These are phyloP conservation scores for Epichloe gansuensis DNA, from an alignment of 2,329 filamentous ascomycete genomes.

Conservation along the genomic window DNA sequence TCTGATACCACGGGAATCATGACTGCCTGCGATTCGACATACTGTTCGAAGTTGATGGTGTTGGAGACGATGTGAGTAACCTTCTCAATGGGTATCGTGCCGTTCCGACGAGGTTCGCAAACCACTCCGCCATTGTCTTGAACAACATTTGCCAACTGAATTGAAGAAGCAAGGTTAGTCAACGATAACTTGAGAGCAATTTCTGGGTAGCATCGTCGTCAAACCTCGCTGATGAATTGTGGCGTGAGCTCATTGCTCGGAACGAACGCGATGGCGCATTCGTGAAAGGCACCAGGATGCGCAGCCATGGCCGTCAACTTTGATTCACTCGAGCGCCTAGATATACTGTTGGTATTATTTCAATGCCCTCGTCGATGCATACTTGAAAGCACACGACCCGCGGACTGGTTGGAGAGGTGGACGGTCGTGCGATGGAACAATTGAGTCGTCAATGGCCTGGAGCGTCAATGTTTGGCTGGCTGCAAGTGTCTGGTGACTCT, in stretches of 20 bases:
- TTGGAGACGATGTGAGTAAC: conserved; percentile 50
- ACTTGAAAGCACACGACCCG: no score
- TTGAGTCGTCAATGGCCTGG: no score
- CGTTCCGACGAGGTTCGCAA: conserved; percentile 33
- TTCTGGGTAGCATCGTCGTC: background rate
- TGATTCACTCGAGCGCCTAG: background rate
- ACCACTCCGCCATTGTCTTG: conserved; percentile 38
- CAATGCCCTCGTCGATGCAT: background rate
- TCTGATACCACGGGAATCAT: conserved; percentile 78
- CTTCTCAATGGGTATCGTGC: conserved; percentile 32
- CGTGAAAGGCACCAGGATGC: conserved; percentile 24
- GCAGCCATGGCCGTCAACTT: conserved; percentile 14
- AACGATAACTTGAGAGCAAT: no score
- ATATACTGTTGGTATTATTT: background rate
- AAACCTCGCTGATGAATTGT: conserved; percentile 28
- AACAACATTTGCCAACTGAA: conserved; percentile 30
- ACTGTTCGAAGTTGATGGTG: conserved; percentile 86
- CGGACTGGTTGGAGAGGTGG: no score
- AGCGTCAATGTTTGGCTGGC: background rate
- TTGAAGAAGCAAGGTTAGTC: background rate
- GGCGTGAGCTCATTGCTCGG: conserved; percentile 27
- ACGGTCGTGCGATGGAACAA: no score
- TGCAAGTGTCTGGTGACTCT: no score
- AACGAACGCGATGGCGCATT: conserved; percentile 34
- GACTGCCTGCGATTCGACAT: conserved; percentile 56